Percentiles rank a stretch among this genome's conserved stretches.
Conservation (phyloP, 495 filamentous ascomycete species). For the Trichoderma erinaceum region DNA sequence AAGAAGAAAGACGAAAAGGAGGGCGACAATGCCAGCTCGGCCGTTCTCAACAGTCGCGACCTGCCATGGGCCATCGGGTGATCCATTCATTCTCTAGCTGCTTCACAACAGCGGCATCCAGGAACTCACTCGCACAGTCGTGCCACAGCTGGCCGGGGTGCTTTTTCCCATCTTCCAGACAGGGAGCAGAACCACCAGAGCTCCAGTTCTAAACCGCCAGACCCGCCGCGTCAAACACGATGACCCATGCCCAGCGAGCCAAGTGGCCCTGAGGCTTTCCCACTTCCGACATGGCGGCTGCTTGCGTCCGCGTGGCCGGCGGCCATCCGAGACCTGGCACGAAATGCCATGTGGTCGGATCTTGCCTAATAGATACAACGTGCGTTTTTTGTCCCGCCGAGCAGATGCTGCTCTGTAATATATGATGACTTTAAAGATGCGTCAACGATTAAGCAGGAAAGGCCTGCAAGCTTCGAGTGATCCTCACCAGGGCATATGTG, state of each 20-base stretch:
- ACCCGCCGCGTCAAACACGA: constrained; percentile 3
- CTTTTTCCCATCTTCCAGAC: background rate
- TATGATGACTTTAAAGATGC: background rate
- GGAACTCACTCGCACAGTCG: background rate
- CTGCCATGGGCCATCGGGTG: background rate
- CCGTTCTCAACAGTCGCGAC: background rate
- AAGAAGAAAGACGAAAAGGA: background rate
- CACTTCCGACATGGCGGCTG: constrained; percentile 13
- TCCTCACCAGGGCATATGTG: background rate
- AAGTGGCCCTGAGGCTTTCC: constrained; percentile 13
- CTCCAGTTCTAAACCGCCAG: background rate
- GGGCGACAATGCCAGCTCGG: constrained; percentile 2
- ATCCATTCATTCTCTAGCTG: background rate
- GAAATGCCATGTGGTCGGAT: constrained; percentile 11
- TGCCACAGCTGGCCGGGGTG: background rate
- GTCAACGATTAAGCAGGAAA: background rate
- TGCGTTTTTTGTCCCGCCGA: background rate
- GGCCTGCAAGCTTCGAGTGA: background rate
- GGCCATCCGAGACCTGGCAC: constrained; percentile 13
- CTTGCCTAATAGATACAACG: constrained; percentile 12
- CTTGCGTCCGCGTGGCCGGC: constrained; percentile 11
- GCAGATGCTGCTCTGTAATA: background rate
- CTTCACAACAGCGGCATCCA: constrained; percentile 2
- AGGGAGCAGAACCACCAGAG: background rate
- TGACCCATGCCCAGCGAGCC: background rate